phyloP scores from a whole-genome alignment of 257 asterid species.

The Solanum paucissectum region DNA sequence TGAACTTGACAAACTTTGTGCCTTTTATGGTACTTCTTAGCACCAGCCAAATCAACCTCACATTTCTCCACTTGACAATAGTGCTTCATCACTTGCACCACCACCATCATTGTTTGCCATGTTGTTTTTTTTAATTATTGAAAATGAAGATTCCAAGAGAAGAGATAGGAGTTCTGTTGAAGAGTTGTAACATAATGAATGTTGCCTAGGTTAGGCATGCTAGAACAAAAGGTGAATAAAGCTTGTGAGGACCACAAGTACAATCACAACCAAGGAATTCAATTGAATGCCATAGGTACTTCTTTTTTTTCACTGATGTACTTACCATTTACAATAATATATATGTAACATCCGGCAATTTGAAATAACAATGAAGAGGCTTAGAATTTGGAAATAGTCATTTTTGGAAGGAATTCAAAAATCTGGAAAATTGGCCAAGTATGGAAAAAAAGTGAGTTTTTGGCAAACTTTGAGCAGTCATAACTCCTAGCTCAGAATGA shows the following conservation, averaged over 20 bases:
- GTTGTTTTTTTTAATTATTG: not conserved
- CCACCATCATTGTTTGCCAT: not conserved
- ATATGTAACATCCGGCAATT: too few species aligned
- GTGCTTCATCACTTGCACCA: not conserved
- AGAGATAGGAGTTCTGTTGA: not conserved
- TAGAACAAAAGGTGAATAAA: not conserved
- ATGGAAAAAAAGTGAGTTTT: too few species aligned
- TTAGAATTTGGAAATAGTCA: too few species aligned
- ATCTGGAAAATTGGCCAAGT: too few species aligned
- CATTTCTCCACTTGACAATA: constrained; percentile 43
- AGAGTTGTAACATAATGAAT: not conserved
- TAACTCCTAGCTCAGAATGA: too few species aligned
- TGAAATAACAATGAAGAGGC: too few species aligned
- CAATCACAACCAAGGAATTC: not conserved
- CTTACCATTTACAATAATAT: too few species aligned
- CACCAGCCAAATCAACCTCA: constrained; percentile 16
- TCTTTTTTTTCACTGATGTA: too few species aligned
- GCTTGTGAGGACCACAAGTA: constrained; percentile 30
- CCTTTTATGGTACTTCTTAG: constrained; percentile 40
- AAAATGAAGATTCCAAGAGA: not conserved
- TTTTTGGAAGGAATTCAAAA: too few species aligned
- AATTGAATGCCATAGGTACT: too few species aligned
- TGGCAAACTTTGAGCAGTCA: too few species aligned
- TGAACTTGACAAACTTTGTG: constrained; percentile 56
- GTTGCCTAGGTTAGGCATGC: not conserved